Conservation (phyloP, 2,329 filamentous ascomycete species). For the Penicillium frequentans region DNA sequence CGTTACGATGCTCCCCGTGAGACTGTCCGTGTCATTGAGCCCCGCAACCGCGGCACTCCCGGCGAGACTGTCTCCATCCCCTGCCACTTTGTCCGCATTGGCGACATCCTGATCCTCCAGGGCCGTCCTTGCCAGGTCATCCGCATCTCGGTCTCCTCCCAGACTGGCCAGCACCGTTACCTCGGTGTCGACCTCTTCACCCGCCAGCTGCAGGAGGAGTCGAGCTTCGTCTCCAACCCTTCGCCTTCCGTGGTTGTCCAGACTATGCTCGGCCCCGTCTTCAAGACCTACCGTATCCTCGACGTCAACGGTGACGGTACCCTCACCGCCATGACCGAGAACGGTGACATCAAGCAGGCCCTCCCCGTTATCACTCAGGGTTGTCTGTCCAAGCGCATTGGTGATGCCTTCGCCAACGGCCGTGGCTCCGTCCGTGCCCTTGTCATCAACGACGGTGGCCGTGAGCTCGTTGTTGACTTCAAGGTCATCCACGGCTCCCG, state of each 20-base stretch:
- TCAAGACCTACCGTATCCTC: slow-evolving; percentile 99
- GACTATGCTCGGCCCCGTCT: slow-evolving; percentile 98
- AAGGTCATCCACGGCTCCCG: slow-evolving; percentile 88
- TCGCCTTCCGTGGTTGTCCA: slow-evolving; percentile 95
- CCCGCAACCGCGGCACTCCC: slow-evolving; percentile 46
- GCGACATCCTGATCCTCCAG: slow-evolving; percentile 98
- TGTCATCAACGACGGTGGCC: slow-evolving; percentile 89
- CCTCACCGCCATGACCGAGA: slow-evolving; percentile 97
- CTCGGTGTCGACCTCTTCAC: slow-evolving; percentile 99
- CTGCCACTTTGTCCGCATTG: slow-evolving; percentile 99
- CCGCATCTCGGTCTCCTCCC: slow-evolving; percentile 95
- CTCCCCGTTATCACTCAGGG: slow-evolving; percentile 94
- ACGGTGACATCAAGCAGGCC: slow-evolving; percentile 95
- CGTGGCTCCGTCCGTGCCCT: slow-evolving; percentile 92
- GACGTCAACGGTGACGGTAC: slow-evolving; percentile 83
- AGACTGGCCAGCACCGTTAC: slow-evolving; percentile 99
- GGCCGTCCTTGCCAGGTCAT: slow-evolving; percentile 99
- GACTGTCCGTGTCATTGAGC: slow-evolving; percentile 52
- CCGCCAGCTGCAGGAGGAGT: slow-evolving; percentile 99
- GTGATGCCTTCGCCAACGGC: slow-evolving; percentile 82
- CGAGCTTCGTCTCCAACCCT: slow-evolving; percentile 94
- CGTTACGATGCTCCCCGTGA: slow-evolving; percentile 48
- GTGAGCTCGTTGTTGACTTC: slow-evolving; percentile 97
- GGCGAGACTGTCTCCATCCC: slow-evolving; percentile 95
- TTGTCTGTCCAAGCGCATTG: slow-evolving; percentile 77